phyloP scores from a whole-genome alignment of 305 asterid species.

The Plantago lanceolata region DNA sequence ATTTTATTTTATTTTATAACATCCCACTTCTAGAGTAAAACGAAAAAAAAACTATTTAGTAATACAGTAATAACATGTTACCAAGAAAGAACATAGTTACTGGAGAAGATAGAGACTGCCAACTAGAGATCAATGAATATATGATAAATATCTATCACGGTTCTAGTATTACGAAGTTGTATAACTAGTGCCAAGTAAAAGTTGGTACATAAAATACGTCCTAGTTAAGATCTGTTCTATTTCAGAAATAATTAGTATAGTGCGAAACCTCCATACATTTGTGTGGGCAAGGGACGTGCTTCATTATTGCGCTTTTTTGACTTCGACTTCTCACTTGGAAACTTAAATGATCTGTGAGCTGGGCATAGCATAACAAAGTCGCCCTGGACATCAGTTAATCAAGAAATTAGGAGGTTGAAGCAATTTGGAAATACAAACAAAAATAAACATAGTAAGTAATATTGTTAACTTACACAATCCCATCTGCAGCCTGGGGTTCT shows the following conservation, averaged over 20 bases:
- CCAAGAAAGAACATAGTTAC: not conserved
- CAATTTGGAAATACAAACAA: conserved; percentile 18
- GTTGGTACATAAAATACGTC: not conserved
- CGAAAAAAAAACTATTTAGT: not conserved
- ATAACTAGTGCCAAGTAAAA: not conserved
- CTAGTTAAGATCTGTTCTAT: not conserved
- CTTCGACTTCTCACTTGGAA: conserved; percentile 65
- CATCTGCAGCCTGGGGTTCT: conserved; percentile 67
- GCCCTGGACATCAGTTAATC: conserved; percentile 41
- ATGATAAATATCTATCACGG: not conserved
- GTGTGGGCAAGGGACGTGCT: conserved; percentile 29
- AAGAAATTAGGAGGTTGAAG: conserved; percentile 4
- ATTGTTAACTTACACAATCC: conserved; percentile 59
- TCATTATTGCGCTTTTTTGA: conserved; percentile 31
- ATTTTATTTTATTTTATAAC: no score
- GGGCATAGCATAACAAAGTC: conserved; percentile 76
- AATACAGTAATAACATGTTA: conserved; percentile 6
- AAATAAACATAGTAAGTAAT: not conserved
- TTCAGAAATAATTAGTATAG: no score
- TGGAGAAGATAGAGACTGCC: not conserved
- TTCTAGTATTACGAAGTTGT: not conserved
- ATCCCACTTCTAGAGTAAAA: no score
- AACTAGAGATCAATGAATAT: not conserved
- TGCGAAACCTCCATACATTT: conserved; percentile 37
- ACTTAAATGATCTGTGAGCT: conserved; percentile 49